Conservation (phyloP, 345 rosid genomes). For the Linum lewisii region DNA sequence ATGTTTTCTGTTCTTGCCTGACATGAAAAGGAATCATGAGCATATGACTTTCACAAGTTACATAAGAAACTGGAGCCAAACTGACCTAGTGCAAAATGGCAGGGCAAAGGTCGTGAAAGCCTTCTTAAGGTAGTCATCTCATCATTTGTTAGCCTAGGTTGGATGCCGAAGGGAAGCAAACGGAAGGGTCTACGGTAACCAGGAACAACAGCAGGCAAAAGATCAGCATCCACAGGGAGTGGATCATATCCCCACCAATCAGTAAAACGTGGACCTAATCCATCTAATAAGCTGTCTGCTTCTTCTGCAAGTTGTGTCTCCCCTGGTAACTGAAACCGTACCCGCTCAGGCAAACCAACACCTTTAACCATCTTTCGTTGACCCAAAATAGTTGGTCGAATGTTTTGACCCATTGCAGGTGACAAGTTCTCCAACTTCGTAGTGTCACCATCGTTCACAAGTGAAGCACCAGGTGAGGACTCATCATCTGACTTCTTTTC, state of each 20-base stretch:
- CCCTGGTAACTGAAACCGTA: slow-evolving; percentile 74
- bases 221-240: slow-evolving; percentile 84
- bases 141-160: slow-evolving; percentile 67
- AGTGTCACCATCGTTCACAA: slow-evolving; percentile 18
- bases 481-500: slow-evolving; percentile 21
- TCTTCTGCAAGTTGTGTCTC: slow-evolving; percentile 68
- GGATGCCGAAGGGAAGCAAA: slow-evolving; percentile 86
- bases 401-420: slow-evolving; percentile 15
- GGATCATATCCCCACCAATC: slow-evolving; percentile 99
- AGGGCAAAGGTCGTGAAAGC: slow-evolving; percentile 79
- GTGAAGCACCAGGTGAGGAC: slow-evolving; percentile 21
- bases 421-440: slow-evolving; percentile 18
- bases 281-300: slow-evolving; percentile 68
- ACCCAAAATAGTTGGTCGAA: slow-evolving; percentile 17
- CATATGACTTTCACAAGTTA: neutral
- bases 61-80: slow-evolving; percentile 10
- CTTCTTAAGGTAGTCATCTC: slow-evolving; percentile 89
- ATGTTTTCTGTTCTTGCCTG: slow-evolving; percentile 84
- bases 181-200: slow-evolving; percentile 83
- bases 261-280: slow-evolving; percentile 77
- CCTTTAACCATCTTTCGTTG: slow-evolving; percentile 39
- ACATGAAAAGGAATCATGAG: slow-evolving; percentile 11
- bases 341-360: slow-evolving; percentile 63
- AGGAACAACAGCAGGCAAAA: slow-evolving; percentile 68
- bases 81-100: slow-evolving; percentile 83